Base-by-base conservation (phyloP, 208 protist genomes). In the Leishmania tarentolae region DNA sequence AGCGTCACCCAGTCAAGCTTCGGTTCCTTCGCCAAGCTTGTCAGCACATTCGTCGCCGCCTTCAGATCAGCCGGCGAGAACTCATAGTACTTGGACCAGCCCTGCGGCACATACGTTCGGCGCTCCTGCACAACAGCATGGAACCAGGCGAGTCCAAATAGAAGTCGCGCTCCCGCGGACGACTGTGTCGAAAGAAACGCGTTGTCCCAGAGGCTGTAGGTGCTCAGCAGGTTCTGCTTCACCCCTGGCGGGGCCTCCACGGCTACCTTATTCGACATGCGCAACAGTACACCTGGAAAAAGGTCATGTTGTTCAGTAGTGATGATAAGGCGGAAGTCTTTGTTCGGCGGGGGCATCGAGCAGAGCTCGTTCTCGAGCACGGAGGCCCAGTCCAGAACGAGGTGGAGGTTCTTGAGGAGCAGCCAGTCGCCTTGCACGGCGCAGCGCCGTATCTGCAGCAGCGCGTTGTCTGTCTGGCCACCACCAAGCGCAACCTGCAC, bases 81-180 rank as follows among this genome's bases (percentile, higher is more conserved):
- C 83, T 99, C 99, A 93, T 99, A 99, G 80, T 95, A 98, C 90
- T 99, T 98, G 68, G 94, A 93, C 98, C 98, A 99, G 52, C 98
- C 99, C 83, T 99, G 99, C 21, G 99, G 99, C 66, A 99, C 95
- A 87, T 97, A 99, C 21, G 90, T 97, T 65, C 98, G 93, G n/a
- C 99, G 92, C 86, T 99, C 98, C 88, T 99, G 97, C 79, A 99
- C 85, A 17, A 99, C 76, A 11, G 97, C 97, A 86, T 99, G 99
- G 80, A 99, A 98, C 95, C 96, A 99, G 21, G 97, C 95, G 13
- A 99, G 90, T 15, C 95, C 91, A 83, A 99, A 98, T 0, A 99
- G 91, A 68, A 98, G 83, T 87, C 93, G 92, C 40, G 93, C 86
- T 0, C 83, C 83, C 28, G 65, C 73, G 31, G 75, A 76, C 24